Conservation (phyloP, 805 yeast species). For the Teunomyces tritomae region DNA sequence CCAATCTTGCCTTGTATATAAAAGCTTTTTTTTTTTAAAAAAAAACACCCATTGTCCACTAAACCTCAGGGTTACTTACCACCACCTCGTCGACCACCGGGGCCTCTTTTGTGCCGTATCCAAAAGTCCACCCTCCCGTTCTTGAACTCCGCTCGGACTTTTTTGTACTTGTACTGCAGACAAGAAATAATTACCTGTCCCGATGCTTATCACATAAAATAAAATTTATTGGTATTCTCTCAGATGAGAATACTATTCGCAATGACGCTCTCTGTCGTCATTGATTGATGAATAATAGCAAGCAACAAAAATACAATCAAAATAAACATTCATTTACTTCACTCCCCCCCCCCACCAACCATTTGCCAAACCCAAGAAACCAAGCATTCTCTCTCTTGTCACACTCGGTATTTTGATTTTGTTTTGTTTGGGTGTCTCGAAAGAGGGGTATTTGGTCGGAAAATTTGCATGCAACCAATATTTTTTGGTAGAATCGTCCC, state of each 20-base stretch:
- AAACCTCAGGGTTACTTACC: not conserved
- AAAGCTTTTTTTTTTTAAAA: not conserved
- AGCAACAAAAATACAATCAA: not conserved
- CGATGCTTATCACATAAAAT: not conserved
- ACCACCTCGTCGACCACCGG: too few species aligned
- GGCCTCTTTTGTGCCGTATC: not conserved
- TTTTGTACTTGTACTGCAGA: not conserved
- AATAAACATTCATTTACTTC: not conserved
- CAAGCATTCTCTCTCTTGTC: not conserved
- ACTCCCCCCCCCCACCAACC: not conserved
- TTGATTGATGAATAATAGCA: too few species aligned
- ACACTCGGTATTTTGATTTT: not conserved
- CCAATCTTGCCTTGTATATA: not conserved
- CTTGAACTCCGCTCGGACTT: conserved; percentile 3
- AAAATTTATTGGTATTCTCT: not conserved
- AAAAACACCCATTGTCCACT: not conserved
- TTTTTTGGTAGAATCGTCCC: not conserved
- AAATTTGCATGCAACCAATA: conserved; percentile 2
- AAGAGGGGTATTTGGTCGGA: conserved; percentile 3
- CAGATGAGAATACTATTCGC: too few species aligned
- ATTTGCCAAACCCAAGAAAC: too few species aligned
- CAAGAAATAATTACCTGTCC: not conserved
- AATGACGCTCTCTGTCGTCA: too few species aligned
- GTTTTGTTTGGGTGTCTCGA: not conserved
- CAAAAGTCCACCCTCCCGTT: not conserved